Conservation (phyloP, 2,329 filamentous ascomycete species). For the Fusarium dimerum region DNA sequence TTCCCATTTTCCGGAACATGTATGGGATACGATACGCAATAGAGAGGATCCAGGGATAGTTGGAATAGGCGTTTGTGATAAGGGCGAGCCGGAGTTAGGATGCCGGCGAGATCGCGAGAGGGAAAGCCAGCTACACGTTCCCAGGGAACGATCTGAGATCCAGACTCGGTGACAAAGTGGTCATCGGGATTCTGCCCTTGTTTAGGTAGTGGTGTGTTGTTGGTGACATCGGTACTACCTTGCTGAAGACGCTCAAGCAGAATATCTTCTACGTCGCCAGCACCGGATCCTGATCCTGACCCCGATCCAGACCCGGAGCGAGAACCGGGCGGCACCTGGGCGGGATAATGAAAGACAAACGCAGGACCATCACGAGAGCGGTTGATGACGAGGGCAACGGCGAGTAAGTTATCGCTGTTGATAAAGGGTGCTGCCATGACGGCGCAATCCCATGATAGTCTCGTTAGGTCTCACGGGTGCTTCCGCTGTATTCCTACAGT, state of each 20-base stretch:
- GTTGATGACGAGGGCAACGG: conserved; percentile 72
- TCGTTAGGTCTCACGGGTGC: not conserved
- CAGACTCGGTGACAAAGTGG: conserved; percentile 56
- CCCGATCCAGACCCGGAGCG: conserved; percentile 28
- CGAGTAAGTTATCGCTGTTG: conserved; percentile 60
- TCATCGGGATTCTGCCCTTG: conserved; percentile 55
- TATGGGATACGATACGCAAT: conserved; percentile 80
- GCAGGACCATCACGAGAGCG: conserved; percentile 76
- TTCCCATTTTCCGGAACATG: conserved; percentile 77
- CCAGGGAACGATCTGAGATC: conserved; percentile 64
- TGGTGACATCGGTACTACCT: conserved; percentile 35
- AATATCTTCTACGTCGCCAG: conserved; percentile 51
- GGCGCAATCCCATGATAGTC: conserved; percentile 24
- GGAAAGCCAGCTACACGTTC: conserved; percentile 73
- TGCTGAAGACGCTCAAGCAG: conserved; percentile 49
- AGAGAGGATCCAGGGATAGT: conserved; percentile 75
- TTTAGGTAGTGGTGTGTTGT: conserved; percentile 44
- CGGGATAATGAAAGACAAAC: conserved; percentile 88
- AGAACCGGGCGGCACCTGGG: conserved; percentile 44
- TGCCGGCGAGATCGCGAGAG: conserved; percentile 75
- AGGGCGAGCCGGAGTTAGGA: conserved; percentile 72
- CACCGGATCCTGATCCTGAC: conserved; percentile 32
- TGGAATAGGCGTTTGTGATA: conserved; percentile 85
- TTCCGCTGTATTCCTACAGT: not conserved
- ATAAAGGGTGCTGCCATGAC: conserved; percentile 49